Evolutionary conservation across 106 monocot species (phyloP), one percentile per base, ranked within the genome.

Genomic region (Dactylorhiza incarnata): DNA sequence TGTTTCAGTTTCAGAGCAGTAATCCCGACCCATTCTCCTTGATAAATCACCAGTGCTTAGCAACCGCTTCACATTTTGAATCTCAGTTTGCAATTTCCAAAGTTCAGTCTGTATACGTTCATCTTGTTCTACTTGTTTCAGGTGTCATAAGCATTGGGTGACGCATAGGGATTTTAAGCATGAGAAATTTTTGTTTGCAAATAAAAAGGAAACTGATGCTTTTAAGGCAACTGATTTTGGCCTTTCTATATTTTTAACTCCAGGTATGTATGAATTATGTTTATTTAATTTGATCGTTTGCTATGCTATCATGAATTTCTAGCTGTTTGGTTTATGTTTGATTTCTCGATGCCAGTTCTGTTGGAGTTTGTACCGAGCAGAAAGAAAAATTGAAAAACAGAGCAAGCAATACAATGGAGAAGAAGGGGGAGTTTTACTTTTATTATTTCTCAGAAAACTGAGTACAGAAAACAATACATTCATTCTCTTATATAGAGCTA

Each of bases 1-100:
- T 17, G 94, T 91, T 73, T 94, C 91, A 74, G 94, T 91, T 88
- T 99, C 97, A 71, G 97, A 89, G 81, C 91, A 94, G 77, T 87
- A 87, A 44, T 91, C 87, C 69, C 81, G 79, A 15, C 52, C 80
- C 3, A 23, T n/a, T 50, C 81, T 79, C 58, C 72, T 84, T 15
- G 77, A 55, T 46, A 48, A 74, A 75, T 78, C 80, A 77, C 78
- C 82, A 24, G 82, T 75, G 19, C 75, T 79, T 53, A 89, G 62
- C 47, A 84, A 73, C n/a, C 70, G 54, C 72, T 84, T 86, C 43
- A 94, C 66, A 29, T 78, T 91, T 68, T 86, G 77, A 74, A 99
- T 94, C 78, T 94, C 87, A 65, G 80, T 65, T 77, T 89, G 93
- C 70, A 99, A 51, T 75, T 14, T 54, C 14, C 54, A 17, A 4